phyloP scores from a whole-genome alignment of 1,139 yeast genomes.

The Pichia sp. region DNA sequence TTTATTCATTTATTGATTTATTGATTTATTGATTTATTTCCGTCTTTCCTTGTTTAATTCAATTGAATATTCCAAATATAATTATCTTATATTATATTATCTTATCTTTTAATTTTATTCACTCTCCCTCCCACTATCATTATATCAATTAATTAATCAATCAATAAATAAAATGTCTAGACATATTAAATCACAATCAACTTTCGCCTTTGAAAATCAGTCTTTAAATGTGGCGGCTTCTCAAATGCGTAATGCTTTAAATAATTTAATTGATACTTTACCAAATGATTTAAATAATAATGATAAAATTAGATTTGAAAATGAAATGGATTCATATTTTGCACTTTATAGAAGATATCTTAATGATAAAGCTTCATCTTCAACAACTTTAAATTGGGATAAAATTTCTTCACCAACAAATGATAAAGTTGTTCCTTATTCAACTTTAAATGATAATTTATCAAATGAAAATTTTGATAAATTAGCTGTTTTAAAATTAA shows the following conservation, averaged over 20 bases:
- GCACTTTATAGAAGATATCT: constrained; percentile 89
- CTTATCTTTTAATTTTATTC: not conserved
- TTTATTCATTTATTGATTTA: no score
- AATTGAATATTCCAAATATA: no score
- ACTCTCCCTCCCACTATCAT: not conserved
- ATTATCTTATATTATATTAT: no score
- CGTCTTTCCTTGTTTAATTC: no score
- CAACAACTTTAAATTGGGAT: constrained; percentile 87
- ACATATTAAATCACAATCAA: constrained; percentile 72
- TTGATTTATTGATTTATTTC: no score
- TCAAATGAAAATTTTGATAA: constrained; percentile 53
- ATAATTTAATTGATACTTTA: constrained; percentile 79
- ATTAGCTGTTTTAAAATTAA: constrained; percentile 89
- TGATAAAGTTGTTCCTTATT: constrained; percentile 83
- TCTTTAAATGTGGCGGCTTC: constrained; percentile 96
- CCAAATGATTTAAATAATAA: constrained; percentile 28
- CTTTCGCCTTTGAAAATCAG: constrained; percentile 91
- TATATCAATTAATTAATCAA: not conserved
- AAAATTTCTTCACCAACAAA: constrained; percentile 83
- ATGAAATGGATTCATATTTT: constrained; percentile 92
- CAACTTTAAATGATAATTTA: constrained; percentile 37
- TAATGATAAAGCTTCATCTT: constrained; percentile 85
- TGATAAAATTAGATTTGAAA: constrained; percentile 62
- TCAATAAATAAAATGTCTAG: constrained; percentile 36
- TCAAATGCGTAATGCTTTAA: constrained; percentile 95